Conservation (phyloP, 1,139 yeast species). For the Schwanniomyces etchellsii region DNA sequence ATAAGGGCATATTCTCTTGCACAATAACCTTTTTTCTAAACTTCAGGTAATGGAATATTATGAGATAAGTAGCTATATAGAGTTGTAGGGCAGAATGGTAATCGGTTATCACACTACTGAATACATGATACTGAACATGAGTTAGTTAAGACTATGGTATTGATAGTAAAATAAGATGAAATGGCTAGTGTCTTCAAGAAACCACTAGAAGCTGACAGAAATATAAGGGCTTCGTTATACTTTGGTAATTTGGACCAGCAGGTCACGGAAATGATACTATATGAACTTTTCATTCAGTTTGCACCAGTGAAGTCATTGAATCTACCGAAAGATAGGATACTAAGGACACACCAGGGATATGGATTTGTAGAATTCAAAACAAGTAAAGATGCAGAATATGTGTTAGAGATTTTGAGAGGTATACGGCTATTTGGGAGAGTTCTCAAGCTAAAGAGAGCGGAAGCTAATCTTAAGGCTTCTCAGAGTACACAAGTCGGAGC, state of each 20-base stretch:
- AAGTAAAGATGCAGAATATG: conserved; percentile 66
- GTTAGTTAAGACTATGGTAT: too few relatives aligned
- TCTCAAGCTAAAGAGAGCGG: conserved; percentile 54
- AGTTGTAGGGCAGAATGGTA: too few relatives aligned
- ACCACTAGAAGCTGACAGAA: conserved; percentile 40
- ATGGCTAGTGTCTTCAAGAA: conserved; percentile 30
- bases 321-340: conserved; percentile 75
- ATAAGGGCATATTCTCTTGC: too few relatives aligned
- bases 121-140: too few relatives aligned
- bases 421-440: conserved; percentile 60
- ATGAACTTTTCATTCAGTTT: conserved; percentile 80
- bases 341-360: conserved; percentile 73
- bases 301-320: conserved; percentile 71
- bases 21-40: too few relatives aligned
- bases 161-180: too few relatives aligned
- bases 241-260: conserved; percentile 79
- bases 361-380: conserved; percentile 77
- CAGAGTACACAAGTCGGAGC: conserved; percentile 3
- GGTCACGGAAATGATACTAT: conserved; percentile 62
- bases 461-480: conserved; percentile 11
- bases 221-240: conserved; percentile 66
- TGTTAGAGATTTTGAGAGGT: conserved; percentile 54
- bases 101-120: too few relatives aligned
- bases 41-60: too few relatives aligned
- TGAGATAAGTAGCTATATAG: too few relatives aligned